These are phyloP conservation scores for Halophytophthora batemanensis DNA, from an alignment of 352 stramenopile species.

Conservation along the genomic window DNA sequence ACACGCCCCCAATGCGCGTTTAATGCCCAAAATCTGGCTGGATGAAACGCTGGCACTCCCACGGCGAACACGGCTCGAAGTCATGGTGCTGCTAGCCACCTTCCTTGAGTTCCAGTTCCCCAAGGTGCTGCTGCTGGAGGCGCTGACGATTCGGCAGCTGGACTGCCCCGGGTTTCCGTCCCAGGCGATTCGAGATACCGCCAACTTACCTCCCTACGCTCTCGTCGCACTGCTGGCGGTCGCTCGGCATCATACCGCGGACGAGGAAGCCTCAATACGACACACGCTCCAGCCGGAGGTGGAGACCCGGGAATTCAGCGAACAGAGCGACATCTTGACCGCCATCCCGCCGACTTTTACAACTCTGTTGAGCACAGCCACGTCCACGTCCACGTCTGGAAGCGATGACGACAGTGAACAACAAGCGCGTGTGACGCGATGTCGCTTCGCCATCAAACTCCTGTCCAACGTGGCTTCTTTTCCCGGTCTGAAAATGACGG, in stretches of 20 bases:
- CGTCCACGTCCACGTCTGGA: not conserved
- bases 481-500: slow-evolving; percentile 20
- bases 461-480: slow-evolving; percentile 48
- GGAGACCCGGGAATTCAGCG: slow-evolving; percentile 4
- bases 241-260: slow-evolving; percentile 24
- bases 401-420: not conserved
- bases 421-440: slow-evolving; percentile 23
- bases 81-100: slow-evolving; percentile 30
- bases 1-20: slow-evolving; percentile 22
- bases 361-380: slow-evolving; percentile 26
- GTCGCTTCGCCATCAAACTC: slow-evolving; percentile 36
- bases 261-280: slow-evolving; percentile 19
- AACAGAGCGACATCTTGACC: slow-evolving; percentile 31
- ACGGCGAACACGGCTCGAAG: slow-evolving; percentile 25
- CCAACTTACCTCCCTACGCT: slow-evolving; percentile 40
- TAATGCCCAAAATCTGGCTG: slow-evolving; percentile 35
- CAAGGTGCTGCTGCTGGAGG: slow-evolving; percentile 37
- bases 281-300: slow-evolving; percentile 3
- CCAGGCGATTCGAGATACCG: slow-evolving; percentile 31
- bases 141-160: slow-evolving; percentile 41
- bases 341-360: slow-evolving; percentile 39
- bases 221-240: slow-evolving; percentile 33
- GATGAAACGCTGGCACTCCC: slow-evolving; percentile 27
- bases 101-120: slow-evolving; percentile 45
- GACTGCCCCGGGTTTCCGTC: slow-evolving; percentile 16